Evolutionary conservation across 805 yeast genomes (phyloP).

Genomic region (Tetrapisispora taiwanensis): DNA sequence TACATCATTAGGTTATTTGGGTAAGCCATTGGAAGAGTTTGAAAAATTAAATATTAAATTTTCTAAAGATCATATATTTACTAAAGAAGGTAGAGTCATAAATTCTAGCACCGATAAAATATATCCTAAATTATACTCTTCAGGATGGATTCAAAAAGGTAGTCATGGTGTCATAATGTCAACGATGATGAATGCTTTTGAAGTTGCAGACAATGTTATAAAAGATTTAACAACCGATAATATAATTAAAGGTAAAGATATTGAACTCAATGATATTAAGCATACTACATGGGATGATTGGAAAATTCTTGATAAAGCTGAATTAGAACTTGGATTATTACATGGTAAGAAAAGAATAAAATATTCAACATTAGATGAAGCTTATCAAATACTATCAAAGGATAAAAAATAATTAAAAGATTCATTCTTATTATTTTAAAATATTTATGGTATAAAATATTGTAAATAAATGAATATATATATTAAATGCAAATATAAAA

Average conservation of each 20-base stretch:
- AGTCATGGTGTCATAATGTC: conserved; percentile 85
- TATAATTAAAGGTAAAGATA: not conserved
- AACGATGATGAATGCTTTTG: conserved; percentile 76
- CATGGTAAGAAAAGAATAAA: conserved; percentile 13
- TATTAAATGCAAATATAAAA: not conserved
- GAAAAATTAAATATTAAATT: conserved; percentile 41
- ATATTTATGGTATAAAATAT: not conserved
- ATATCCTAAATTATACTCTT: conserved; percentile 51
- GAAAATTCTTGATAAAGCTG: conserved; percentile 18
- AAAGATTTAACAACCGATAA: conserved; percentile 35
- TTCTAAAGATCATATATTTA: conserved; percentile 40
- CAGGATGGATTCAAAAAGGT: conserved; percentile 89
- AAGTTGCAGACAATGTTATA: conserved; percentile 56
- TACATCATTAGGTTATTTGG: conserved; percentile 75
- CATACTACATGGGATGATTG: conserved; percentile 28
- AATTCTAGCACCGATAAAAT: conserved; percentile 11
- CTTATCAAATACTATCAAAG: not conserved
- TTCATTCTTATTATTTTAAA: not conserved
- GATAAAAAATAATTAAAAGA: not conserved
- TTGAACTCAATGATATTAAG: conserved; percentile 6
- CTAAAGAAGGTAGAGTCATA: conserved; percentile 37
- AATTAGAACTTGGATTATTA: conserved; percentile 12
- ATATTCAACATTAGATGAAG: conserved; percentile 10
- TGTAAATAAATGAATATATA: not conserved
- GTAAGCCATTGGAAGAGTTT: conserved; percentile 52